A percentile compares a stretch with the other conserved stretches of the same genome.
phyloP scores from a whole-genome alignment of 225 moss, liverwort and hornwort species.

The Takakia lepidozioides region DNA sequence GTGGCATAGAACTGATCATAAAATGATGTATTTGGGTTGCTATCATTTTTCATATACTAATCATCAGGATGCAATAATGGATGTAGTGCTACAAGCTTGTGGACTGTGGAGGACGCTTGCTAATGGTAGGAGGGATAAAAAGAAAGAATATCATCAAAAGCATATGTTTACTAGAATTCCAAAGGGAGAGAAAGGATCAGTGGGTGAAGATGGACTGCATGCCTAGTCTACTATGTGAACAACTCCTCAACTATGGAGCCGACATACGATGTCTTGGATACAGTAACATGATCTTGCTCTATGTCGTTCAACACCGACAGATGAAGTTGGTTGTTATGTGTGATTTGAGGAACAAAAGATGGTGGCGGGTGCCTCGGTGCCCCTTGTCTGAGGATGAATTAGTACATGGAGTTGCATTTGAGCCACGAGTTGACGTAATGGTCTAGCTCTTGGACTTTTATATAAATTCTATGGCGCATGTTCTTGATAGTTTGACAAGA shows the following conservation, averaged over 20 bases:
- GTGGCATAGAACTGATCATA: no score
- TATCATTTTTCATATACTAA: no score
- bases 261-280: constrained; percentile 1
- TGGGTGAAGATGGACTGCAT: constrained; percentile 6
- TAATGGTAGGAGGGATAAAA: constrained; percentile 5
- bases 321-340: constrained; percentile 4
- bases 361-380: constrained; percentile 2
- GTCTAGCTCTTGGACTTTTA: no score
- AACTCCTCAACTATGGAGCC: neutral
- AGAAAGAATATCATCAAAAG: neutral
- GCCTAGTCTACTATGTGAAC: constrained; percentile 4
- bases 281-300: neutral
- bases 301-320: constrained; percentile 3
- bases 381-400: neutral
- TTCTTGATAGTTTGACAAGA: no score
- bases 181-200: neutral
- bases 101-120: constrained; percentile 2
- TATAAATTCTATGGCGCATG: no score
- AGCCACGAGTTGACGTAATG: constrained; percentile 1
- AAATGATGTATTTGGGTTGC: no score
- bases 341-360: constrained; percentile 1
- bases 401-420: constrained; percentile 5
- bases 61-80: no score
- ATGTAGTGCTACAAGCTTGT: constrained; percentile 11
- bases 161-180: constrained; percentile 2